Conservation (phyloP, 768 basidiomycete genomes). For the Vararia minispora region DNA sequence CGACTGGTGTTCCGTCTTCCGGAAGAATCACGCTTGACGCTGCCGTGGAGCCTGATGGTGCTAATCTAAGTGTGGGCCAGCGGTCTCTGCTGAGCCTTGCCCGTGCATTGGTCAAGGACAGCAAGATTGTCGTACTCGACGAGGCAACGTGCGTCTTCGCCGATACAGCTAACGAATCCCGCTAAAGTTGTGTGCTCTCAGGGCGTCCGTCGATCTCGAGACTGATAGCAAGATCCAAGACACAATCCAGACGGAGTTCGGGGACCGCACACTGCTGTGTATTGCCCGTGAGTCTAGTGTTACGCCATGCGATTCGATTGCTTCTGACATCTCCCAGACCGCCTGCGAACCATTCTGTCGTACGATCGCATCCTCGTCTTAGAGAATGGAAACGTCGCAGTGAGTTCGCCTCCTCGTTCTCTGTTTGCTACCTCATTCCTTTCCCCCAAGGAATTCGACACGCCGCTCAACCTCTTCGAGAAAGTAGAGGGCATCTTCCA, state of each 20-base stretch:
- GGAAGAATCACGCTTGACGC: constrained; percentile 28
- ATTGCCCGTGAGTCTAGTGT: constrained; percentile 30
- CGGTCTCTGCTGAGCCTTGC: constrained; percentile 42
- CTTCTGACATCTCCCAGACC: constrained; percentile 19
- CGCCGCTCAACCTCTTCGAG: constrained; percentile 36
- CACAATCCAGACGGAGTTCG: constrained; percentile 30
- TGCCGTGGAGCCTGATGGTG: constrained; percentile 40
- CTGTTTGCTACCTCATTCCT: not conserved
- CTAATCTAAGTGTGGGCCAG: constrained; percentile 36
- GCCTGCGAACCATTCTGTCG: constrained; percentile 40
- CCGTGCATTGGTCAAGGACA: constrained; percentile 40
- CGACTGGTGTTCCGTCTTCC: not conserved
- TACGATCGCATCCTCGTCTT: constrained; percentile 67
- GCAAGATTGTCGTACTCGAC: constrained; percentile 38
- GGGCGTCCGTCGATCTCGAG: constrained; percentile 30
- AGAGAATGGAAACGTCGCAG: constrained; percentile 47
- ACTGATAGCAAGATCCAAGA: constrained; percentile 46
- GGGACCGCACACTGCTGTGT: constrained; percentile 38
- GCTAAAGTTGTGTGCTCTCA: constrained; percentile 11
- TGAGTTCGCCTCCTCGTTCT: constrained; percentile 16
- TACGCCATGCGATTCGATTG: not conserved
- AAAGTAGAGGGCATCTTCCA: constrained; percentile 40
- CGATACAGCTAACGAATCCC: not conserved
- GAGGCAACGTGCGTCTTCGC: constrained; percentile 28
- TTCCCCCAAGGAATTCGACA: constrained; percentile 34